A percentile compares a stretch with the other conserved stretches of the same genome.
These are phyloP conservation scores for Lactarius akahatsu DNA, from an alignment of 768 basidiomycete species.

Conservation along the genomic window DNA sequence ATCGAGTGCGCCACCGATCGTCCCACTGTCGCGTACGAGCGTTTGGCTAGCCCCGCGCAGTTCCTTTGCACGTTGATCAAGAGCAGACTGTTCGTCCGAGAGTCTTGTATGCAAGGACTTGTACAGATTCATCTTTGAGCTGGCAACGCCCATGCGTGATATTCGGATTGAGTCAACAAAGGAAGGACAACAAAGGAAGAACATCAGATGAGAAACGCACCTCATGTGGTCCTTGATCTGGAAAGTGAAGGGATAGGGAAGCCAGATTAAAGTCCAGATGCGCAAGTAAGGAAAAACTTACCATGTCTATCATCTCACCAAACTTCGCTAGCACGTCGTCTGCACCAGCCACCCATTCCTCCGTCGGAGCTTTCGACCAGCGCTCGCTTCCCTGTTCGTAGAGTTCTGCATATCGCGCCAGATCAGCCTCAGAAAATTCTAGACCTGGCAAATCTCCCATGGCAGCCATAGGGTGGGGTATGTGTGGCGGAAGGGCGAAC, in stretches of 20 bases:
- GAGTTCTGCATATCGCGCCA: constrained; percentile 42
- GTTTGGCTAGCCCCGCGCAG: constrained; percentile 41
- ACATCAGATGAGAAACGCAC: constrained; percentile 35
- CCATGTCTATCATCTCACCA: constrained; percentile 49
- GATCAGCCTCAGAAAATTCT: constrained; percentile 37
- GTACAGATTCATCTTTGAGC: constrained; percentile 50
- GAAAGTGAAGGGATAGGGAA: neutral
- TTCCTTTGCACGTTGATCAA: constrained; percentile 43
- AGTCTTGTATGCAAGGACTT: constrained; percentile 44
- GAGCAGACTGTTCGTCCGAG: constrained; percentile 41
- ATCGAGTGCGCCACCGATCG: constrained; percentile 35
- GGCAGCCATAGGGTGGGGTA: constrained; percentile 9
- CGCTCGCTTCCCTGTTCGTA: constrained; percentile 47
- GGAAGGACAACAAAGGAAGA: neutral
- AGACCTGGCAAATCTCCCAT: constrained; percentile 23
- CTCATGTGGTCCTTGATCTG: constrained; percentile 50
- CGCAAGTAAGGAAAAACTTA: constrained; percentile 35
- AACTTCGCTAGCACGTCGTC: constrained; percentile 48
- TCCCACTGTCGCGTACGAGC: constrained; percentile 44
- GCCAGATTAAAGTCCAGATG: neutral
- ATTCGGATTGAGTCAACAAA: constrained; percentile 1
- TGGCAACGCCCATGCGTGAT: constrained; percentile 25
- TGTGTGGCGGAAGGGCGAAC: neutral
- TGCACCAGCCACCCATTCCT: constrained; percentile 57
- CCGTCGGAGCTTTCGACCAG: constrained; percentile 51